phyloP scores from a whole-genome alignment of 208 protist genomes.

The Endotrypanum monterogeii region DNA sequence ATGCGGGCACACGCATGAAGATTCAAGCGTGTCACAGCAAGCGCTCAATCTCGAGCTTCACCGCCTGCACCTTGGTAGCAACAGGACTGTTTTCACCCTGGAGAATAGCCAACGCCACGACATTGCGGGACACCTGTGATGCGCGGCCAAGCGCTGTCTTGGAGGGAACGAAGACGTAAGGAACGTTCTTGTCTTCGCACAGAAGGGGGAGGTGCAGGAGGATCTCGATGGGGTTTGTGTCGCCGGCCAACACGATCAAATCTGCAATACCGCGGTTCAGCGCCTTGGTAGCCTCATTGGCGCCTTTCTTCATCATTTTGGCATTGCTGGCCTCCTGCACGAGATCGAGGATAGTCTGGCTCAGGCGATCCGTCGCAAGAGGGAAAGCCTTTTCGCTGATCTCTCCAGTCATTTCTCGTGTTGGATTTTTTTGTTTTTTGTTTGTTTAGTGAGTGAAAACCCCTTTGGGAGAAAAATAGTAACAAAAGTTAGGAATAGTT shows the following conservation, averaged over 20 bases:
- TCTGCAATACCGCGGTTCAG: constrained; percentile 99
- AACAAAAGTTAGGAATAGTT: constrained; percentile 1
- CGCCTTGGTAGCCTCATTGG: constrained; percentile 99
- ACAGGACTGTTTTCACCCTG: constrained; percentile 97
- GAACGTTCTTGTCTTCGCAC: constrained; percentile 99
- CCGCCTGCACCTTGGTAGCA: constrained; percentile 94
- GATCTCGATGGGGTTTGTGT: constrained; percentile 99
- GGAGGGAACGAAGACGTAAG: constrained; percentile 99
- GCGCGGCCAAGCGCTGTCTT: constrained; percentile 98
- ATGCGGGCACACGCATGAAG: not conserved
- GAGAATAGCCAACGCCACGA: constrained; percentile 97
- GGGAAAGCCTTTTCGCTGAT: constrained; percentile 99
- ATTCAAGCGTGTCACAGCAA: constrained; percentile 60
- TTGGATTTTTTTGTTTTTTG: constrained; percentile 7
- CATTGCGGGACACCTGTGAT: constrained; percentile 98
- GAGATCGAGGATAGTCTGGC: constrained; percentile 97
- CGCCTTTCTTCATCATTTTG: constrained; percentile 99
- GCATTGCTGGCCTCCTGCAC: constrained; percentile 98
- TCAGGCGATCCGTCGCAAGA: constrained; percentile 96
- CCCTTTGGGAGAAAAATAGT: not conserved
- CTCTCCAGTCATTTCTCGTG: constrained; percentile 82
- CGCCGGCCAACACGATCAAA: constrained; percentile 99
- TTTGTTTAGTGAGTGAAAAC: not conserved
- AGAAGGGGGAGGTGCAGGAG: constrained; percentile 99
- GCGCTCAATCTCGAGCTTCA: constrained; percentile 98